Evolutionary conservation across 148 eudicot species (phyloP).

Genomic region (Heliosperma pusillum): DNA sequence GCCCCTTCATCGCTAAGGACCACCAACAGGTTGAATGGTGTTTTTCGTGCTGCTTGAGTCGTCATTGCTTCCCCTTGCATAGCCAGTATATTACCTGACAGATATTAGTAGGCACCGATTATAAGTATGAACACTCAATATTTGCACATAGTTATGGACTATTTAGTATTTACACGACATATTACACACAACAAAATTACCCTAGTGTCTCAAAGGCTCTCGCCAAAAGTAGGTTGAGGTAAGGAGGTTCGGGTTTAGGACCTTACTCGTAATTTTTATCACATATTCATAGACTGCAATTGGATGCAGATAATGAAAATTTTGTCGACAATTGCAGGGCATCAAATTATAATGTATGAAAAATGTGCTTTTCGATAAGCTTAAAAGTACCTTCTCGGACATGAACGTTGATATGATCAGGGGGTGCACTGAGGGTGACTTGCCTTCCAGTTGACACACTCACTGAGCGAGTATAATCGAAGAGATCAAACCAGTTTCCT

Average conservation of each 20-base stretch:
- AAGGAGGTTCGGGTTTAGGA: too few species aligned
- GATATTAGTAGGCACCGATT: not conserved
- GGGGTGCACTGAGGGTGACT: slow-evolving; percentile 54
- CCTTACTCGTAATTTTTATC: too few species aligned
- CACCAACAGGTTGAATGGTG: slow-evolving; percentile 58
- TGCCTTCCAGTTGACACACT: slow-evolving; percentile 33
- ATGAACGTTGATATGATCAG: slow-evolving; percentile 63
- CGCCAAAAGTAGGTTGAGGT: not conserved
- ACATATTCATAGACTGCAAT: too few species aligned
- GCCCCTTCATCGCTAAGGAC: slow-evolving; percentile 34
- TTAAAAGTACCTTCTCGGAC: slow-evolving; percentile 59
- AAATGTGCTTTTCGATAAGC: too few species aligned
- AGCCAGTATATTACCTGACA: slow-evolving; percentile 59
- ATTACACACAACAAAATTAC: too few species aligned
- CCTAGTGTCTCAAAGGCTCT: not conserved
- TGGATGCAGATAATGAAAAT: too few species aligned
- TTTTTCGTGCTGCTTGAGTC: slow-evolving; percentile 56
- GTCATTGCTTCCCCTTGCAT: slow-evolving; percentile 77
- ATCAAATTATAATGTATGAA: too few species aligned
- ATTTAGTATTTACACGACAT: too few species aligned
- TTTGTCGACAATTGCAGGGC: too few species aligned
- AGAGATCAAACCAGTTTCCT: slow-evolving; percentile 81
- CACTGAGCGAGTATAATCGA: slow-evolving; percentile 48
- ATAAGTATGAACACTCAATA: too few species aligned
- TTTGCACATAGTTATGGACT: too few species aligned